These are phyloP conservation scores for Fusarium sp. DNA, from an alignment of 2,329 filamentous ascomycete genomes.

Conservation along the genomic window DNA sequence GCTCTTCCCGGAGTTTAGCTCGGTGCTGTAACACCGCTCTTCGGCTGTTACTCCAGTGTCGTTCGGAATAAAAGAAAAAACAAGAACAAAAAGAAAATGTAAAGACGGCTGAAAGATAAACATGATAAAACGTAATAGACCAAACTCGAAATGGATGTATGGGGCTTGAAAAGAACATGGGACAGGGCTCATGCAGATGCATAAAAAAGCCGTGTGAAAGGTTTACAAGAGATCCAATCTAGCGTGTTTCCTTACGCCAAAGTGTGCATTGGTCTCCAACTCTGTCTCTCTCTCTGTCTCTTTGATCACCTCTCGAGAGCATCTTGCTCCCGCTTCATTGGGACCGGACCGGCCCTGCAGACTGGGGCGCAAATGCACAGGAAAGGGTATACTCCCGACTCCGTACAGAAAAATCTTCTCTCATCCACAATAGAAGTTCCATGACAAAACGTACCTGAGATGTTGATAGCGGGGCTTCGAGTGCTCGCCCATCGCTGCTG, in stretches of 20 bases:
- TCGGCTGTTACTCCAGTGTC: slow-evolving; percentile 28
- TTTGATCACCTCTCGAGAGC: slow-evolving; percentile 20
- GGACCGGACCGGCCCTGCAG: slow-evolving; percentile 49
- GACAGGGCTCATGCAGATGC: slow-evolving; percentile 20
- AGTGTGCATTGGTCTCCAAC: slow-evolving; percentile 21
- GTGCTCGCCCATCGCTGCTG: slow-evolving; percentile 35
- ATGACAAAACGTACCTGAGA: slow-evolving; percentile 44
- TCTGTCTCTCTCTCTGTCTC: not conserved
- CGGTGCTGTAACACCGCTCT: slow-evolving; percentile 23
- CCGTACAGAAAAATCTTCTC: slow-evolving; percentile 29
- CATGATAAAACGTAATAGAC: slow-evolving; percentile 18
- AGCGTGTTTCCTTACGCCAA: slow-evolving; percentile 30
- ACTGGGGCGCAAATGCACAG: slow-evolving; percentile 8
- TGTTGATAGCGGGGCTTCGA: slow-evolving; percentile 30
- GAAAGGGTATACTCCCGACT: slow-evolving; percentile 1
- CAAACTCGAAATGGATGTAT: slow-evolving; percentile 8
- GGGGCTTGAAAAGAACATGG: slow-evolving; percentile 18
- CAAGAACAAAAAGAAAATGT: not conserved
- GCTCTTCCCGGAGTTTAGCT: slow-evolving; percentile 26
- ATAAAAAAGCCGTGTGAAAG: slow-evolving; percentile 12
- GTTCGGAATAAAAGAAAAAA: not conserved
- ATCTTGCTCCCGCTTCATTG: slow-evolving; percentile 35
- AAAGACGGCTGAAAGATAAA: slow-evolving; percentile 24
- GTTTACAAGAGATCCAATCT: slow-evolving; percentile 42
- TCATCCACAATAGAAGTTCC: slow-evolving; percentile 33